Conservation (phyloP, 164 flowering plant genomes). For the Vitis labrusca region DNA sequence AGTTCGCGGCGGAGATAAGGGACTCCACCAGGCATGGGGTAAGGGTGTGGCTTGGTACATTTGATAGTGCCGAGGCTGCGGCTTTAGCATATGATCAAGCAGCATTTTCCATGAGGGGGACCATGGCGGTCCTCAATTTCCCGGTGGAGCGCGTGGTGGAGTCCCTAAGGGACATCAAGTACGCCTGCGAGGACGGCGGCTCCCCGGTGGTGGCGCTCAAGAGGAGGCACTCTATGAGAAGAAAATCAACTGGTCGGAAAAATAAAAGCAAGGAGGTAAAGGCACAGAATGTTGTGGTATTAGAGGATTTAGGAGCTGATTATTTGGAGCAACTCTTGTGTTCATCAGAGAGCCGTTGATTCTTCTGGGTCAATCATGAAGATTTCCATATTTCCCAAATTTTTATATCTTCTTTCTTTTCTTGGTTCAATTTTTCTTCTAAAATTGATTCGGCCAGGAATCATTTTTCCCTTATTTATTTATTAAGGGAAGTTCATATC, state of each 20-base stretch:
- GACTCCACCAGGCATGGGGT: constrained; percentile 63
- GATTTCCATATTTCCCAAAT: too few relatives aligned
- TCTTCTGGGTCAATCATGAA: too few relatives aligned
- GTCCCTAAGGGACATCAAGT: constrained; percentile 41
- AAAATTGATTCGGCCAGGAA: too few relatives aligned
- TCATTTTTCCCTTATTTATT: too few relatives aligned
- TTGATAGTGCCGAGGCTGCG: constrained; percentile 65
- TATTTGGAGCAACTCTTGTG: constrained; percentile 52
- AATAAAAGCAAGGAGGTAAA: background rate
- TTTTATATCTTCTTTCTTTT: too few relatives aligned
- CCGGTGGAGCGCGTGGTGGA: constrained; percentile 51
- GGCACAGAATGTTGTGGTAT: constrained; percentile 31
- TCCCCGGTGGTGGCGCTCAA: constrained; percentile 67
- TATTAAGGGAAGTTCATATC: too few relatives aligned
- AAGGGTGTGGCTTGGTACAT: constrained; percentile 73
- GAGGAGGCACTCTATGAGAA: constrained; percentile 44
- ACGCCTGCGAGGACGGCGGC: constrained; percentile 28
- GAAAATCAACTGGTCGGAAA: constrained; percentile 12
- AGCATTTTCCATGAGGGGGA: constrained; percentile 54
- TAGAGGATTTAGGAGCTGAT: constrained; percentile 59
- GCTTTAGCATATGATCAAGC: constrained; percentile 79
- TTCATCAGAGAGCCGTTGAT: constrained; percentile 18
- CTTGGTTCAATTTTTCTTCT: too few relatives aligned
- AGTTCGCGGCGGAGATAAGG: constrained; percentile 63
- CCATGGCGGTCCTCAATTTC: constrained; percentile 56